Percentiles rank a stretch among this genome's conserved stretches.
Evolutionary conservation across 495 filamentous ascomycete genomes (phyloP).

Genomic region (Trichoderma erinaceum): DNA sequence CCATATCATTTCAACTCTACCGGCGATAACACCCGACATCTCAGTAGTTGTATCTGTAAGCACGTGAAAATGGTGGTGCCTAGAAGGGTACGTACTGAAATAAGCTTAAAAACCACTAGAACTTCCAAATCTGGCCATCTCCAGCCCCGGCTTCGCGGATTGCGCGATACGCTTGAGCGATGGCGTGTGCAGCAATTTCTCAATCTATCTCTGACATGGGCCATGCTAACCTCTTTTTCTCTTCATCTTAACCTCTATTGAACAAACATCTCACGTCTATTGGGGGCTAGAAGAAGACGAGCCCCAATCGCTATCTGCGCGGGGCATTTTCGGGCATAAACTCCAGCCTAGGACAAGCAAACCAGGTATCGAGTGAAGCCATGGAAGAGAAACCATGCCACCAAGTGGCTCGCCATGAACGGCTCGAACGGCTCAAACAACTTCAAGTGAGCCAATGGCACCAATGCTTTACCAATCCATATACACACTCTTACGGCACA

Average conservation of each 20-base stretch:
- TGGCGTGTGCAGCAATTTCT: neutral
- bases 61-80: slow-evolving; percentile 3
- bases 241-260: neutral
- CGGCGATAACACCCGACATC: neutral
- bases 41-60: neutral
- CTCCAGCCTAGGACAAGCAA: neutral
- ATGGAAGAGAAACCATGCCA: too few species aligned
- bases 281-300: neutral
- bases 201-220: neutral
- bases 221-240: neutral
- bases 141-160: neutral
- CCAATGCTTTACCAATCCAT: too few species aligned
- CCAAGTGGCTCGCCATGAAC: too few species aligned
- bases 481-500: too few species aligned
- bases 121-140: neutral
- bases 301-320: neutral
- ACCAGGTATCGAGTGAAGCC: too few species aligned
- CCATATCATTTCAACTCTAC: too few species aligned
- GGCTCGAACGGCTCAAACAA: too few species aligned
- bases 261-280: neutral
- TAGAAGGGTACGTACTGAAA: neutral
- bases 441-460: too few species aligned
- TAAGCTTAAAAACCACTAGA: slow-evolving; percentile 10
- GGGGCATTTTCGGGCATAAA: neutral
- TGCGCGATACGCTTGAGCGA: neutral